Evolutionary conservation across 371 early-diverging fungal genomes (phyloP), one percentile per base, ranked within the genome.

Genomic region (Actinomortierella wolfii): DNA sequence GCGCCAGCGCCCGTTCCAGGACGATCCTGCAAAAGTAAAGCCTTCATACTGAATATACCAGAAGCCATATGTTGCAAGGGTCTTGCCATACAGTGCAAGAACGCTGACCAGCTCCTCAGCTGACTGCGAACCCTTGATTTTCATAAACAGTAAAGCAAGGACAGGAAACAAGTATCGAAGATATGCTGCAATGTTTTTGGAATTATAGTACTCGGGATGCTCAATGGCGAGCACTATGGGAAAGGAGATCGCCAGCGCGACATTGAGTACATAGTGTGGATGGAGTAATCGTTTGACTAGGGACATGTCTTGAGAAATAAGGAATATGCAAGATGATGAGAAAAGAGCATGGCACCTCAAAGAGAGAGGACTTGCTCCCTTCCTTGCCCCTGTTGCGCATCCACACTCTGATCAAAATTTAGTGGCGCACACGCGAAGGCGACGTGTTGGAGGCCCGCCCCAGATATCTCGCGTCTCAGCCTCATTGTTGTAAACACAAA

Each of bases 71-170:
- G 18, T 77, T 53, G 59, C 81, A 73, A 47, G 65, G 40, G 83
- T 76, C 55, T 86, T 86, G 57, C 79, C 68, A 49, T 86, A 86
- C 55, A 86, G 68, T 2, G 83, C 78, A 9, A 86, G 9, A 1
- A 86, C 84, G 51, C 84, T 82, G 29, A 78, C 68, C 21, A 84
- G 71, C 55, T 86, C 86, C 65, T 86, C 86, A 13, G 83, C 83
- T 15, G 84, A 71, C 50, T 71, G 73, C 23, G 73, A 50, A 40
- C 73, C 62, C 2, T 56, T 61, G 39, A 71, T 45, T 42, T 71
- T 71, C 56, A 71, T 57, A 21, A 42, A 43, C 26, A 66, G 52
- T 17, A 71, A 13, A 4, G 43, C 54, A 14, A 45, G n/a, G 2
- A 59, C 73, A 15, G 73, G 73, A 17, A 71, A 42, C 48, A 64